Evolutionary conservation across 768 basidiomycete genomes (phyloP), one percentile per base, ranked within the genome.

Genomic region (Multifurca ochricompacta): DNA sequence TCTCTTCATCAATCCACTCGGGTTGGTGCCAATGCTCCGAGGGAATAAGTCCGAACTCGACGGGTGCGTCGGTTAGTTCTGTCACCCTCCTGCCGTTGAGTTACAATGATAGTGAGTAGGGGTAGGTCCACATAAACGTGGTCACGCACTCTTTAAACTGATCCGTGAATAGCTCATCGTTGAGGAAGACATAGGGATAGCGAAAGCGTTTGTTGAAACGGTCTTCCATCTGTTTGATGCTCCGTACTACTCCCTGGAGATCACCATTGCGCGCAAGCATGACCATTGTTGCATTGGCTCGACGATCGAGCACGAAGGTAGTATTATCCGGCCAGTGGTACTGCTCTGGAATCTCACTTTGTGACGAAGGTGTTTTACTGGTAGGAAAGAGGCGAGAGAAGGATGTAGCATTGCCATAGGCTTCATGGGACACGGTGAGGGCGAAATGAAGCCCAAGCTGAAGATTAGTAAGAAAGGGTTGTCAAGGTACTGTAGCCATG

Each of bases 101-200:
- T 8, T 7, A 19, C n/a, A 44, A 49, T 72, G 72, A 35, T 28
- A 23, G 31, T 54, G 18, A 46, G 25, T 31, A 45, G 19, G 23
- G 37, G 11, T 28, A 54, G 13, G 41, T 32, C 23, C 9, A 48
- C 2, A 56, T 73, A 73, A 75, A 44, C 11, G 36, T 70, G 65
- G 35, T 3, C 40, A 60, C 74, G 37, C 51, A 83, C 79, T 71
- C 68, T 65, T 84, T 87, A 70, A 91, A 90, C 34, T 82, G 78
- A 6, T 84, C 80, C 3, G 78, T 76, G 65, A 90, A 91, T 0
- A 79, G 78, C 60, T 82, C 82, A 47, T 93, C 90, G 66, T 93
- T 92, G 35, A 94, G 74, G 63, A 92, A 80, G n/a, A 87, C 80
- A 71, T 84, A 92, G 8, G 88, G 87, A 67, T 92, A 92, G 41